These are phyloP conservation scores for Novymonas esmeraldas DNA, from an alignment of 208 protist genomes.

Conservation along the genomic window DNA sequence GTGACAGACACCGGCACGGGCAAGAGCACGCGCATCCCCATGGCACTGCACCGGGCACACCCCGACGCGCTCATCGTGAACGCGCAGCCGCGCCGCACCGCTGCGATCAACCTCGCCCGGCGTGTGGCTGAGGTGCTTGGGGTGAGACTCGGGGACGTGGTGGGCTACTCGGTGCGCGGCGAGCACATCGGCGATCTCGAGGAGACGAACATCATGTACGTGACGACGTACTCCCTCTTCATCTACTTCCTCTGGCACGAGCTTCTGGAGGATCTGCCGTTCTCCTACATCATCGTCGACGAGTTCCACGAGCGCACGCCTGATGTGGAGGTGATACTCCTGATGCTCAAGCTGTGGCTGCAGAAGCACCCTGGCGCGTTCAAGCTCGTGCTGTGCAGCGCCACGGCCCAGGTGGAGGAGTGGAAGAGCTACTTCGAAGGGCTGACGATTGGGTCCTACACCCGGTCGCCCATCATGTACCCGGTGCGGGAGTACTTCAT, in stretches of 20 bases:
- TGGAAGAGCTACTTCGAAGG: conserved; percentile 84
- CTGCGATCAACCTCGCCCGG: conserved; percentile 79
- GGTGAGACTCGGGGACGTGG: conserved; percentile 48
- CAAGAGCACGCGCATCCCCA: conserved; percentile 87
- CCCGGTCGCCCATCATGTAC: conserved; percentile 60
- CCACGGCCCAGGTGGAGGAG: conserved; percentile 83
- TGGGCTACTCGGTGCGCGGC: conserved; percentile 86
- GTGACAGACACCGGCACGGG: conserved; percentile 88
- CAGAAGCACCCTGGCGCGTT: conserved; percentile 58
- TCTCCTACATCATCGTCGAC: conserved; percentile 94
- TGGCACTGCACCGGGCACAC: conserved; percentile 59
- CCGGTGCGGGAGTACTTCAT: conserved; percentile 79
- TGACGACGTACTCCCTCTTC: conserved; percentile 89
- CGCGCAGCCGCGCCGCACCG: conserved; percentile 81
- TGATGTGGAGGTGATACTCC: conserved; percentile 90
- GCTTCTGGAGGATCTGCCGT: conserved; percentile 50
- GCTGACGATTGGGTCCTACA: conserved; percentile 69
- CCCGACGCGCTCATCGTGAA: conserved; percentile 56
- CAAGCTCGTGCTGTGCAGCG: conserved; percentile 90
- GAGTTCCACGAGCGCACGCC: conserved; percentile 96
- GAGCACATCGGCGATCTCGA: conserved; percentile 74
- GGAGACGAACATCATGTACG: conserved; percentile 82
- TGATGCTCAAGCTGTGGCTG: conserved; percentile 87
- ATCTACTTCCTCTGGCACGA: conserved; percentile 68
- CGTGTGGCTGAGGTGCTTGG: conserved; percentile 60